A percentile compares a stretch with the other conserved stretches of the same genome.
Evolutionary conservation across 768 basidiomycete species (phyloP).

Genomic region (Serendipita vermifera): DNA sequence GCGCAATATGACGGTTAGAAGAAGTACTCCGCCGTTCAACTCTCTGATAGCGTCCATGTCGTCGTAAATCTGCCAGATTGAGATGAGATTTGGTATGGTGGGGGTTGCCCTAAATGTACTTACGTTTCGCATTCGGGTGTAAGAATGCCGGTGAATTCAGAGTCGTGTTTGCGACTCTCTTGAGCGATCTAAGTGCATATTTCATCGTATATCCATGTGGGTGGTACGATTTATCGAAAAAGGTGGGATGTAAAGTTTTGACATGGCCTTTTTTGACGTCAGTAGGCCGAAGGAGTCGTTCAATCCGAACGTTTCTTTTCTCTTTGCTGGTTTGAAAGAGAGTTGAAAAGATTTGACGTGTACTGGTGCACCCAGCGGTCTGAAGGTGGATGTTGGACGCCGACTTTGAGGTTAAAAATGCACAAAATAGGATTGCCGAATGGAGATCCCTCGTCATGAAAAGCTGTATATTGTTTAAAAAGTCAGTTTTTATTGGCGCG

Average conservation of each 20-base stretch:
- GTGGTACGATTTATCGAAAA: background rate
- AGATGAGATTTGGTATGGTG: too few species aligned
- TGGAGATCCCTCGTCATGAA: slow-evolving; percentile 6
- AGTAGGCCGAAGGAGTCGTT: background rate
- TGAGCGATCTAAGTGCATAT: background rate
- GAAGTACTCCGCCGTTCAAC: too few species aligned
- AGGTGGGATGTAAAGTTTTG: background rate
- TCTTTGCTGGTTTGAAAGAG: slow-evolving; percentile 7
- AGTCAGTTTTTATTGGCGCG: too few species aligned
- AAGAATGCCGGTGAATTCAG: background rate
- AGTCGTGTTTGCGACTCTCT: background rate
- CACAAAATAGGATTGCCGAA: slow-evolving; percentile 6
- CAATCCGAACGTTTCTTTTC: background rate
- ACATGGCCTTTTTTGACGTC: background rate
- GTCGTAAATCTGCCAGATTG: too few species aligned
- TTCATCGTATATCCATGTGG: background rate
- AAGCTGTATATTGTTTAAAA: too few species aligned
- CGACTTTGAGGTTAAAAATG: background rate
- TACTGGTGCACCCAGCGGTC: background rate
- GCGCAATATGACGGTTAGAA: too few species aligned
- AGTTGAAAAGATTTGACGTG: background rate
- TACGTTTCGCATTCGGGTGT: background rate
- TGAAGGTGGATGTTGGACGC: background rate
- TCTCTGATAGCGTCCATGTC: too few species aligned
- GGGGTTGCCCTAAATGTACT: too few species aligned